These are phyloP conservation scores for Xylaria bambusicola DNA, from an alignment of 495 filamentous ascomycete genomes.

Conservation along the genomic window DNA sequence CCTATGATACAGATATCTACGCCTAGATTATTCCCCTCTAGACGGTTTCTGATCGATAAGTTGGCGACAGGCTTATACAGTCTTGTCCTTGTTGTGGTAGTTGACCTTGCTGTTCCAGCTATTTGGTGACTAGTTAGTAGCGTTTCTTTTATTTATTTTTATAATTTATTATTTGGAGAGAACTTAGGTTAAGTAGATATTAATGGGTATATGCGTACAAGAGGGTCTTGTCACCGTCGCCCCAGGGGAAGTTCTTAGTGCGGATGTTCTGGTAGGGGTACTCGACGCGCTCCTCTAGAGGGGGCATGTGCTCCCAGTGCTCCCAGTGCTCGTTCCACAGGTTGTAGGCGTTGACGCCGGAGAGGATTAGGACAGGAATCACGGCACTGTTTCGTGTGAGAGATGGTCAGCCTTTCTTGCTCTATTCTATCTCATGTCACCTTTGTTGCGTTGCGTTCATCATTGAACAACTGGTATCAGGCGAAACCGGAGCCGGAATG, in stretches of 20 bases:
- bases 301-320: conserved; percentile 83
- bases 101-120: conserved; percentile 96
- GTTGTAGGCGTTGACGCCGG: conserved; percentile 76
- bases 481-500: neutral
- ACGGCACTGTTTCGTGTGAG: conserved; percentile 56
- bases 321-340: conserved; percentile 96
- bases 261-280: conserved; percentile 96
- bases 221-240: conserved; percentile 79
- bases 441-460: neutral
- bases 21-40: neutral
- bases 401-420: conserved; percentile 11
- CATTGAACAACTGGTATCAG: neutral
- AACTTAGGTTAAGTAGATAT: too few relatives aligned
- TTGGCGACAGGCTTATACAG: conserved; percentile 44
- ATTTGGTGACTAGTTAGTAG: conserved; percentile 20
- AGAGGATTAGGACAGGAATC: conserved; percentile 68
- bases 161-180: too few relatives aligned
- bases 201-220: too few relatives aligned
- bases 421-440: neutral
- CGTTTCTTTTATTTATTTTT: neutral
- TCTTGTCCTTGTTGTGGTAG: conserved; percentile 92
- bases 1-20: neutral
- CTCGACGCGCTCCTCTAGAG: conserved; percentile 83
- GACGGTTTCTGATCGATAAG: conserved; percentile 38
- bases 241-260: conserved; percentile 86